Percentiles rank a stretch among this genome's conserved stretches.
Conservation (phyloP, 208 protist genomes). For the Trypanosoma boissoni region DNA sequence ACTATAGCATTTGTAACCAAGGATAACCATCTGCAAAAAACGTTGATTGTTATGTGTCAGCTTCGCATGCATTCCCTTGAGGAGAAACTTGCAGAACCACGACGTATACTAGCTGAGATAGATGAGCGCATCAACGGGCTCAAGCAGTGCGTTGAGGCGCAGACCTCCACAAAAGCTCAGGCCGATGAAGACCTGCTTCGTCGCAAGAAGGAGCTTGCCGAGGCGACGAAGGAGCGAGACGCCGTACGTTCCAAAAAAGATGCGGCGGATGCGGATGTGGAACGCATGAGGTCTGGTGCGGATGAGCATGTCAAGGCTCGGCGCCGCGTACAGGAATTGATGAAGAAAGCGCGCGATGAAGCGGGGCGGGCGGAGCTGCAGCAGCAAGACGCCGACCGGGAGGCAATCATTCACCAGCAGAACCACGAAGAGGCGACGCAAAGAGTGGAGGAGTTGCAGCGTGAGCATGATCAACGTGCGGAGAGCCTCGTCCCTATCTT, state of each 20-base stretch:
- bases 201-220: conserved; percentile 67
- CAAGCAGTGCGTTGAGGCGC: conserved; percentile 45
- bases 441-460: conserved; percentile 50
- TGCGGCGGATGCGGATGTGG: conserved; percentile 61
- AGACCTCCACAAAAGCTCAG: conserved; percentile 35
- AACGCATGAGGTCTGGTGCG: conserved; percentile 67
- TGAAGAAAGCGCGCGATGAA: conserved; percentile 88
- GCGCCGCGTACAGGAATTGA: conserved; percentile 63
- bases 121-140: conserved; percentile 57
- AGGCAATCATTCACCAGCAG: conserved; percentile 77
- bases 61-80: conserved; percentile 73
- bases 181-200: conserved; percentile 48
- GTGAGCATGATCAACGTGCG: conserved; percentile 64
- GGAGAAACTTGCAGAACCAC: conserved; percentile 73
- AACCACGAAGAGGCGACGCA: conserved; percentile 74
- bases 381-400: conserved; percentile 79
- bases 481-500: conserved; percentile 76
- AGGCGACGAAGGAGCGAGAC: conserved; percentile 61
- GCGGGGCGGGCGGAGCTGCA: conserved; percentile 67
- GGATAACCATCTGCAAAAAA: conserved; percentile 91
- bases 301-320: conserved; percentile 67
- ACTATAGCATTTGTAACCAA: conserved; percentile 93
- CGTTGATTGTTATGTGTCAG: conserved; percentile 91
- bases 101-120: conserved; percentile 59
- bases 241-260: conserved; percentile 51